A percentile compares a stretch with the other conserved stretches of the same genome.
These are phyloP conservation scores for Mrakia hoshinonis DNA, from an alignment of 768 basidiomycete genomes.

Conservation along the genomic window DNA sequence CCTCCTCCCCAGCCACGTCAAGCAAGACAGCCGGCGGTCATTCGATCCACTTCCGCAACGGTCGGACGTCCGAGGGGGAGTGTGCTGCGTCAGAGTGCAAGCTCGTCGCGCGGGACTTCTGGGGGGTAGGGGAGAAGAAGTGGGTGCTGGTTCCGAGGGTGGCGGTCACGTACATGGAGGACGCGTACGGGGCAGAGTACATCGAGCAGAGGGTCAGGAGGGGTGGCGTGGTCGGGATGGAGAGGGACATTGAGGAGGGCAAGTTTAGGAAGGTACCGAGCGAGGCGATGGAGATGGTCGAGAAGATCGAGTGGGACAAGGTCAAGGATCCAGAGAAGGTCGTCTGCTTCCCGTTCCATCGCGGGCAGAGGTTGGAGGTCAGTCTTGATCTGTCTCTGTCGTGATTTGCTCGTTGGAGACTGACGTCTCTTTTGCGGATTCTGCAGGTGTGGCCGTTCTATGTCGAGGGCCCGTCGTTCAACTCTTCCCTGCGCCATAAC, in stretches of 20 bases:
- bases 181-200: constrained; percentile 18
- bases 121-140: constrained; percentile 19
- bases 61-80: constrained; percentile 16
- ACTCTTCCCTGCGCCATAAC: constrained; percentile 7
- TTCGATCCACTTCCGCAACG: constrained; percentile 25
- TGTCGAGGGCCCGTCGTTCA: constrained; percentile 14
- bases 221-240: constrained; percentile 27
- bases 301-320: constrained; percentile 28
- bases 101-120: constrained; percentile 28
- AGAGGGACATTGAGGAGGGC: constrained; percentile 13
- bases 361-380: constrained; percentile 23
- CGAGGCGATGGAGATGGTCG: constrained; percentile 24
- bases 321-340: constrained; percentile 28
- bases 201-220: constrained; percentile 27
- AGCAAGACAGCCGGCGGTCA: constrained; percentile 8
- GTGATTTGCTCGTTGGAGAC: neutral
- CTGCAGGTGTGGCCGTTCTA: constrained; percentile 16
- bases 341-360: constrained; percentile 28
- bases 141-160: constrained; percentile 29
- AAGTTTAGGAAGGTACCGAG: constrained; percentile 21
- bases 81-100: constrained; percentile 30
- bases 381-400: neutral
- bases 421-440: neutral
- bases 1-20: neutral
- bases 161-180: constrained; percentile 28